These are phyloP conservation scores for Thelonectria olida DNA, from an alignment of 2,329 filamentous ascomycete genomes.

Conservation along the genomic window DNA sequence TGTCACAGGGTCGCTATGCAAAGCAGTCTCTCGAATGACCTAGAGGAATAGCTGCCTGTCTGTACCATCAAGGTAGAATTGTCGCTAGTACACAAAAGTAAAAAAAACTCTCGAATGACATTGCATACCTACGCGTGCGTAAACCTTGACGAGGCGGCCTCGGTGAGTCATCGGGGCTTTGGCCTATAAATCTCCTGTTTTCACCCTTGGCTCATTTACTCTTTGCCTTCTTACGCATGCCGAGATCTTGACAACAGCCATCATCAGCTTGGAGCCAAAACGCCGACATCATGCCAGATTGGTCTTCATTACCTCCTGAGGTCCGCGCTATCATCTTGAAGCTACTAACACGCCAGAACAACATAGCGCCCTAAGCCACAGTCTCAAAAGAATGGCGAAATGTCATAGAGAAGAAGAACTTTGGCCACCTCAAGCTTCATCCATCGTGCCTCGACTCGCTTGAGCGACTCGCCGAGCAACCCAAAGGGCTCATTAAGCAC, in stretches of 20 bases:
- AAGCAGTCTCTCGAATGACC: neutral
- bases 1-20: neutral
- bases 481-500: slow-evolving; percentile 1
- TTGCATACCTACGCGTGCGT: slow-evolving; percentile 1
- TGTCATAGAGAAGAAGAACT: slow-evolving; percentile 14
- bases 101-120: too few species aligned
- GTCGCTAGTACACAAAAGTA: too few species aligned
- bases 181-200: neutral
- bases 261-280: neutral
- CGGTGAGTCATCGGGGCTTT: neutral
- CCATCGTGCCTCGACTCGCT: slow-evolving; percentile 8
- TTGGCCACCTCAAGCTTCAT: slow-evolving; percentile 6
- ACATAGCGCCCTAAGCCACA: neutral
- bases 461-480: neutral
- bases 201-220: neutral
- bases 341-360: neutral
- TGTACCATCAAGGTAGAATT: too few species aligned
- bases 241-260: slow-evolving; percentile 1
- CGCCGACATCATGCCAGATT: slow-evolving; percentile 2
- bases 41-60: too few species aligned
- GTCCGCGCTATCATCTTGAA: slow-evolving; percentile 14
- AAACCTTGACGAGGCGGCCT: neutral
- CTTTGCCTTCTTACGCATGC: neutral
- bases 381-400: slow-evolving; percentile 19
- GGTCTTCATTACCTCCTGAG: slow-evolving; percentile 14